Evolutionary conservation across 1,284 basidiomycete species (phyloP), one percentile per base, ranked within the genome.

Genomic region (Trichosporon sp.): DNA sequence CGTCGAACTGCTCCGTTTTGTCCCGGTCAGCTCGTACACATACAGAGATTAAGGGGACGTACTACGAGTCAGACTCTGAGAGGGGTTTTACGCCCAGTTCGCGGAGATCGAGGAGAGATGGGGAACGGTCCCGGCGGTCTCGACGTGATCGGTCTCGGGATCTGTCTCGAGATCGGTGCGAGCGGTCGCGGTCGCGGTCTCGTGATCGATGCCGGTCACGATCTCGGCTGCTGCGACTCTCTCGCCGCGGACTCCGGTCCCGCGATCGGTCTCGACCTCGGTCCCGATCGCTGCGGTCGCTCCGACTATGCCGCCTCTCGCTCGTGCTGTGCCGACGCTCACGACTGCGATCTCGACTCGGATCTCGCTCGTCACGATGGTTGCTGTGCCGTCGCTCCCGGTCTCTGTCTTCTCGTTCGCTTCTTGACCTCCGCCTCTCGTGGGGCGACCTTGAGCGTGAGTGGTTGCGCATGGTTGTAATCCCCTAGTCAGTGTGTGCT

Each of bases 21-120:
- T 40, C 29, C 4, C 21, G 19, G 56, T 56, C 33, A 54, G 56
- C 33, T 34, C 56, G n/a, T n/a, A n/a, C n/a, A 36, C 56, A 33
- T 25, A 36, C 31, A 19, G 4, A 9, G 9, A 59, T 9, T 23
- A 16, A n/a, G 32, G 44, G 2, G 19, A 74, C 78, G 60, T 66
- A 80, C 79, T 78, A 80, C 60, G 78, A 79, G 64, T 81, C 79
- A 8, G 77, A 74, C 36, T 76, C 70, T 0, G 65, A 67, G 21
- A 81, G 78, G 37, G 72, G 70, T 31, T 65, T 65, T 4, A 77
- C 72, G 2, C 79, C 78, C 9, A 79, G 62, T 19, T 70, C 67
- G 11, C 64, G 61, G 13, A 81, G 66, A 66, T 78, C 74, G 6
- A 78, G 37, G 34, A 74, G 62, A 16, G 71, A 64, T 29, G 76